Evolutionary conservation across 345 rosid species (phyloP), one percentile per base, ranked within the genome.

Genomic region (Conringia planisiliqua): DNA sequence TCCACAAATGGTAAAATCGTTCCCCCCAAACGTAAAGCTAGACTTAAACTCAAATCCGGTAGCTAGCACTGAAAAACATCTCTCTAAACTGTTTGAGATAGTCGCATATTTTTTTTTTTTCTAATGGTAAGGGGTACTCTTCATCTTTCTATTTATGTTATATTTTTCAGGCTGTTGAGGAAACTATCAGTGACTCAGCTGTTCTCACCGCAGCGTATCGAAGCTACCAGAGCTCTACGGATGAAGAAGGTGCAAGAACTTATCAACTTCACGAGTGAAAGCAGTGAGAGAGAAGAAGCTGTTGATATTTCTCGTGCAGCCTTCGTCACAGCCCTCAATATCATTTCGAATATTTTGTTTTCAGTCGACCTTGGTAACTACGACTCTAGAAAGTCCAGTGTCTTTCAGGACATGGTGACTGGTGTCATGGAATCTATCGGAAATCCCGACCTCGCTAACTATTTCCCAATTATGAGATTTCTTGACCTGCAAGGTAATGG

Each of bases 401-500:
- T 0, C 32, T 69, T 68, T 55, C 75, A 77, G 11, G 67, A 64
- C 7, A 3, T 38, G 42, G 71, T 71, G 54, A 29, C 7, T 36
- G 36, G 62, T 64, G 36, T 56, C 52, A 71, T 56, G 80, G 67
- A 56, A 4, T 18, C 60, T 38, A 7, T 20, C 9, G 76, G 80
- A 4, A 47, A 56, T 2, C 67, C 76, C 33, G 72, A 77, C 27
- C 3, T 65, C 17, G 76, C 72, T 10, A 58, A 77, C n/a, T 77
- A 9, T 7, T 77, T 63, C 38, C 80, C 76, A 40, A 55, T 70
- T 29, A 4, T 77, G 16, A 46, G 80, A 42, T 55, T 62, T 63
- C 60, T 77, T 55, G 80, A 77, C 22, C 5, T 71, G 29, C 80
- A 77, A 71, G 80, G 80, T 77, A 63, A 18, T 38, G 5, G 62